Conservation (phyloP, 1,284 basidiomycete species). For the Ustilago vetiveriae region DNA sequence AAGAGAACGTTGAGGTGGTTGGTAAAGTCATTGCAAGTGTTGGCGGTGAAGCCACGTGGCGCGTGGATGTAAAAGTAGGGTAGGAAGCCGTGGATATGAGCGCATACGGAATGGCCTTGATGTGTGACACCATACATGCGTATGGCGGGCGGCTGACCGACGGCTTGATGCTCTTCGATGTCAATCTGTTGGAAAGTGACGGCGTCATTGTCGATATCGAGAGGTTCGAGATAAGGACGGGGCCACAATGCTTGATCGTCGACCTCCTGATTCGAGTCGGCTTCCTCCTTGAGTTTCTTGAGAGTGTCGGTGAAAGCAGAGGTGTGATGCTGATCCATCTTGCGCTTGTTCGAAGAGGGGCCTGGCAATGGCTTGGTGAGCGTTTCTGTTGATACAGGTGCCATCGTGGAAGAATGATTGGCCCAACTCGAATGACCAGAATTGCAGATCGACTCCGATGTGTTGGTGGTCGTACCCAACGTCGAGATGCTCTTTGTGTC, state of each 20-base stretch:
- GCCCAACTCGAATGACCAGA: constrained; percentile 10
- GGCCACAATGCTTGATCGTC: constrained; percentile 56
- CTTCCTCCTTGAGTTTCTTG: constrained; percentile 50
- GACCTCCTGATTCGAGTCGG: constrained; percentile 38
- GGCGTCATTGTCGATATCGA: constrained; percentile 45
- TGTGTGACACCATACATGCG: constrained; percentile 65
- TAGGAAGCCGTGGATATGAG: constrained; percentile 65
- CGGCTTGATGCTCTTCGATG: constrained; percentile 60
- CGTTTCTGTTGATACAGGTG: constrained; percentile 41
- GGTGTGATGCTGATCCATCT: constrained; percentile 40
- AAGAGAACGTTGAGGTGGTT: constrained; percentile 64
- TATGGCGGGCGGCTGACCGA: constrained; percentile 56
- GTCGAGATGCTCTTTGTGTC: no score
- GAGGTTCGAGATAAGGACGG: constrained; percentile 44
- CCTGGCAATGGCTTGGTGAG: constrained; percentile 22
- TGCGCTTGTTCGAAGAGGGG: constrained; percentile 39
- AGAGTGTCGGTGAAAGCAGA: constrained; percentile 58
- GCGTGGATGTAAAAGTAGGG: constrained; percentile 66
- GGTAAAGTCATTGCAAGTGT: constrained; percentile 60
- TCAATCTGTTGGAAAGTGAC: constrained; percentile 67
- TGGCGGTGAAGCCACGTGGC: constrained; percentile 58
- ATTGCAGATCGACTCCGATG: not conserved
- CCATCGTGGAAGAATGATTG: constrained; percentile 25
- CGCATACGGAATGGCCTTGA: constrained; percentile 62
- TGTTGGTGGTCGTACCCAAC: not conserved